Conservation (phyloP, 1,284 basidiomycete species). For the Marasmius sp. region DNA sequence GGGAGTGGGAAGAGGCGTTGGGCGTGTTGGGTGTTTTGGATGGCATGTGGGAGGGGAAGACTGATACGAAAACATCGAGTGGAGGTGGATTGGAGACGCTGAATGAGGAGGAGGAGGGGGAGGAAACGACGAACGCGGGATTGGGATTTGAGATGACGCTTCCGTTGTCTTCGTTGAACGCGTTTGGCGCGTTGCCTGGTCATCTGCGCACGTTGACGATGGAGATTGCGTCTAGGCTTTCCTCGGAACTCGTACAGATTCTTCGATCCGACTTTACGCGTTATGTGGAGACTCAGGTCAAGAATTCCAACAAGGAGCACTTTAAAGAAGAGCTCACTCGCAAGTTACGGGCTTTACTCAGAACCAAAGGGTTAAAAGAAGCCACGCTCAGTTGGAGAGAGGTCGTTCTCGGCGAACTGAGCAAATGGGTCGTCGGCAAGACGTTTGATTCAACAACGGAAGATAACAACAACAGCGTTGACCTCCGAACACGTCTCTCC, state of each 20-base stretch:
- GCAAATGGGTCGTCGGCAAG: not conserved
- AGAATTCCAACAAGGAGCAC: slow-evolving; percentile 25
- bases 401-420: slow-evolving; percentile 66
- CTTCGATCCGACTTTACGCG: slow-evolving; percentile 69
- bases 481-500: no score
- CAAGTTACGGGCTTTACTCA: slow-evolving; percentile 71
- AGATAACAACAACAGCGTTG: no score
- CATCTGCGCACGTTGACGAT: slow-evolving; percentile 65
- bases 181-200: slow-evolving; percentile 70
- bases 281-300: slow-evolving; percentile 35
- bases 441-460: slow-evolving; percentile 9
- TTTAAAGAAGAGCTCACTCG: slow-evolving; percentile 68
- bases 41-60: slow-evolving; percentile 54
- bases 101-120: slow-evolving; percentile 29
- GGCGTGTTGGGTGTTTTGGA: slow-evolving; percentile 76
- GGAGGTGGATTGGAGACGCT: slow-evolving; percentile 18
- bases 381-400: slow-evolving; percentile 78
- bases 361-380: slow-evolving; percentile 74
- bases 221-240: slow-evolving; percentile 78
- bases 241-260: slow-evolving; percentile 72
- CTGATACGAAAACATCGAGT: not conserved
- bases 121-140: not conserved
- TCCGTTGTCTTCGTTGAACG: slow-evolving; percentile 62
- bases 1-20: slow-evolving; percentile 85
- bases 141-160: slow-evolving; percentile 20